Base-by-base conservation (phyloP, 768 basidiomycete species). In the Mycena filopes region DNA sequence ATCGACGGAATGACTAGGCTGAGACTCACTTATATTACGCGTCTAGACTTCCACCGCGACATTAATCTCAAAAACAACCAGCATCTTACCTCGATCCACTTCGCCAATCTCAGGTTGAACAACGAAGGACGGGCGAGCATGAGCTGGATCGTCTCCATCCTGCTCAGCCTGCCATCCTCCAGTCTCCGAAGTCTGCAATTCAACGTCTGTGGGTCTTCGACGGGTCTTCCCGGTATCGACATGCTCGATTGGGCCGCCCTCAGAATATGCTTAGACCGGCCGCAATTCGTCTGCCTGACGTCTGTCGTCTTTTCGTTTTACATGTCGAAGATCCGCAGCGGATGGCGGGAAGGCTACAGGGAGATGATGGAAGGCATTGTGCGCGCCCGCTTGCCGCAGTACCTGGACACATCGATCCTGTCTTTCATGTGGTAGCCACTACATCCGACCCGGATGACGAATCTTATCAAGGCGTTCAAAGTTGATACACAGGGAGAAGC, bases 131-230 rank as follows among this genome's bases (percentile, higher is more conserved):
- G 28, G 41, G 50, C 45, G 21, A 48, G 61, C 38, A 53, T 46
- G 45, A 23, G 11, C 11, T 64, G 63, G 63, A 57, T 64, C 42
- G 53, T 64, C 20, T 49, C 51, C n/a, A 41, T 64, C 29, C 63
- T 64, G 12, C 55, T 36, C 4, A 41, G 31, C 21, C 51, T 57
- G 16, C 55, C 18, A 45, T 51, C 31, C 2, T 21, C 55, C 18
- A 43, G 31, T 45, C 4, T 57, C 25, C 55, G 48, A 20, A 57
- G 48, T 29, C 55, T 64, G 40, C 47, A 26, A 9, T 53, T 64
- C 9, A 57, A 49, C n/a, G 21, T 57, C 23, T 57, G 55, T 15
- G 48, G 40, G 28, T 48, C 57, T 28, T 64, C 63, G 18, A 33
- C 20, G 41, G 36, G 49, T 26, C 25, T 28, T 28, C 21, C 26